phyloP scores from a whole-genome alignment of 495 filamentous ascomycete genomes.

The Cladorrhinum samala region DNA sequence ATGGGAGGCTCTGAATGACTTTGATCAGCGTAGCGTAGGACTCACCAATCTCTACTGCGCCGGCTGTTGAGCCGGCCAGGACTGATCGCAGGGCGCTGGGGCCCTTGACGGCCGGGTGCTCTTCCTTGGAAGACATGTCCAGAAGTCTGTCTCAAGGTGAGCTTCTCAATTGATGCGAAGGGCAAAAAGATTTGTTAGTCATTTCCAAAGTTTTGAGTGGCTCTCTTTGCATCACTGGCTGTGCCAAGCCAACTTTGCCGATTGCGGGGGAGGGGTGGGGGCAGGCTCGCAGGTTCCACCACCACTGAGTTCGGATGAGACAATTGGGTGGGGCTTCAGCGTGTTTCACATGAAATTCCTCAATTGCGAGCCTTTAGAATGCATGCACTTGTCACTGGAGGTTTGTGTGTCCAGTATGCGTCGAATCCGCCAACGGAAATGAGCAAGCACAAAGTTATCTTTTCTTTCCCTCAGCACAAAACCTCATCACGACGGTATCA shows the following conservation, averaged over 20 bases:
- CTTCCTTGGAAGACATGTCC: conserved; percentile 24
- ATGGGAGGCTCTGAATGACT: conserved; percentile 1
- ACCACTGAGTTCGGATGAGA: no score
- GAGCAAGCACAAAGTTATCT: no score
- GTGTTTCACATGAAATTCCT: no score
- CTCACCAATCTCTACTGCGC: conserved; percentile 88
- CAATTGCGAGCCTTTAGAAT: no score
- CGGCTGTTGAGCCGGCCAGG: conserved; percentile 81
- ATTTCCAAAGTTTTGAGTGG: conserved; percentile 1
- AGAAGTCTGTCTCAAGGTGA: neutral
- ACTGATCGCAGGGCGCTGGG: conserved; percentile 81
- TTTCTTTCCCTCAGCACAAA: no score
- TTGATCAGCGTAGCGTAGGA: no score
- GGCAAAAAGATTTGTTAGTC: neutral
- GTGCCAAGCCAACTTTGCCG: conserved; percentile 4
- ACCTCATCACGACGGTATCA: no score
- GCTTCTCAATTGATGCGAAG: no score
- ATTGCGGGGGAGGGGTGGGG: neutral
- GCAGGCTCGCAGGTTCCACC: no score
- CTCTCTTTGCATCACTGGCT: neutral
- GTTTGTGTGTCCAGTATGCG: no score
- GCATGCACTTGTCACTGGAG: no score
- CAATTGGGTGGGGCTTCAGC: neutral
- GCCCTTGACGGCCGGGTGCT: conserved; percentile 40
- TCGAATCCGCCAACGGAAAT: no score